A percentile compares a stretch with the other conserved stretches of the same genome.
These are phyloP conservation scores for Hyphopichia buzzinii DNA, from an alignment of 1,139 yeast species.

Conservation along the genomic window DNA sequence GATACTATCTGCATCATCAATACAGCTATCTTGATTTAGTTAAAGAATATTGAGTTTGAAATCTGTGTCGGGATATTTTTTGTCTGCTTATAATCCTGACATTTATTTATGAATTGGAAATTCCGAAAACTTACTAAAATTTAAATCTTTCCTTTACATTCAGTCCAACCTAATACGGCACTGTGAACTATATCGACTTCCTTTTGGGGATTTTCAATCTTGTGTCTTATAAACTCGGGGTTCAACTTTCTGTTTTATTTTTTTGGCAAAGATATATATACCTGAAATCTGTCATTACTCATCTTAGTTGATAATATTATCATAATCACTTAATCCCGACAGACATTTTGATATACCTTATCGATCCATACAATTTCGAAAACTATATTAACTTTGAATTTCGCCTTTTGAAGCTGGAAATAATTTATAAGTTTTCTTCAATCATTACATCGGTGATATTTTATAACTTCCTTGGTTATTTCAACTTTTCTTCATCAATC, in stretches of 20 bases:
- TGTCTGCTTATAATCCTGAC: neutral
- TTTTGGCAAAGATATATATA: no score
- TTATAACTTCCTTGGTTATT: no score
- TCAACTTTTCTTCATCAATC: no score
- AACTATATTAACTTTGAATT: no score
- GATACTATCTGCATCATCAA: no score
- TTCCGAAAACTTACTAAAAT: neutral
- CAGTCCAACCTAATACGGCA: no score
- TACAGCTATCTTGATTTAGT: no score
- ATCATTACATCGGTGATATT: no score
- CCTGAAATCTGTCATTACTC: no score
- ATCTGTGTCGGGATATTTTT: neutral
- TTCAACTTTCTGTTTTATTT: neutral
- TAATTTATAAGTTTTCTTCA: no score
- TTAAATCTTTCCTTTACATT: neutral
- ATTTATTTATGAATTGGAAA: neutral
- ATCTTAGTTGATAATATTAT: no score
- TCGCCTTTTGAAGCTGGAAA: neutral
- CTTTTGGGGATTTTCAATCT: neutral
- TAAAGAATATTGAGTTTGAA: neutral
- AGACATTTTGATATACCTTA: neutral
- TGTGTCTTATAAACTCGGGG: neutral
- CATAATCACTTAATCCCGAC: neutral
- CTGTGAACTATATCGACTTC: no score
- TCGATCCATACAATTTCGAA: neutral